A percentile compares a stretch with the other conserved stretches of the same genome.
Conservation (phyloP, 129 eudicot species). For the Glebionis coronaria region DNA sequence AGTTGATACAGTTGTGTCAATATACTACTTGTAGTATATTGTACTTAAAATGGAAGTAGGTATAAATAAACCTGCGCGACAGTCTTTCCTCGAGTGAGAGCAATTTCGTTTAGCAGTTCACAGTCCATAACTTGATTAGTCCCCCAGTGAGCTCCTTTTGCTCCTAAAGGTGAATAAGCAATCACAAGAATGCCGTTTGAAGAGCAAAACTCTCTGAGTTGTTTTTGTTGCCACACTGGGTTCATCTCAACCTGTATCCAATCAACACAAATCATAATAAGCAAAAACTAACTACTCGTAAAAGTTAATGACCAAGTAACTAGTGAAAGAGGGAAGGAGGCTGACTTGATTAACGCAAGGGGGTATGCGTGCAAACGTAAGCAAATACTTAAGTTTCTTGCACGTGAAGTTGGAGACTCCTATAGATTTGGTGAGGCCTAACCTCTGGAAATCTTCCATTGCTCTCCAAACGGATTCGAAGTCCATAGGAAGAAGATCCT, state of each 20-base stretch:
- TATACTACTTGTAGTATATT: not conserved
- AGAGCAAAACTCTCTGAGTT: not conserved
- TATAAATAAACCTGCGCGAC: conserved; percentile 3
- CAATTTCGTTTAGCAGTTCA: not conserved
- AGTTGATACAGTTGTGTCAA: too few relatives aligned
- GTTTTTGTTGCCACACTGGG: conserved; percentile 2
- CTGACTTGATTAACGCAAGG: not conserved
- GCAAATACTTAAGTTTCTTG: not conserved
- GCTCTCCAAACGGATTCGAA: not conserved
- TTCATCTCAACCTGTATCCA: not conserved
- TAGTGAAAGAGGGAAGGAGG: too few relatives aligned
- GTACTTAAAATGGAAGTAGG: not conserved
- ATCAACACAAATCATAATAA: not conserved
- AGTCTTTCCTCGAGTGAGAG: conserved; percentile 2
- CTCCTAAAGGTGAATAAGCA: conserved; percentile 7
- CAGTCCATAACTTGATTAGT: conserved; percentile 6
- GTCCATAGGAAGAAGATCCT: conserved; percentile 8
- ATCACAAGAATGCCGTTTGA: conserved; percentile 1
- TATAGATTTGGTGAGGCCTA: not conserved
- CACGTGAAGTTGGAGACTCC: not conserved
- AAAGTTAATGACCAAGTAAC: too few relatives aligned
- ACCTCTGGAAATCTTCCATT: conserved; percentile 2
- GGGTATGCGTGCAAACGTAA: not conserved
- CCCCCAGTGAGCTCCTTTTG: not conserved
- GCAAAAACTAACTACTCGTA: too few relatives aligned